Evolutionary conservation across 108 stramenopile species (phyloP).

Genomic region (Cafeteria roenbergensis): DNA sequence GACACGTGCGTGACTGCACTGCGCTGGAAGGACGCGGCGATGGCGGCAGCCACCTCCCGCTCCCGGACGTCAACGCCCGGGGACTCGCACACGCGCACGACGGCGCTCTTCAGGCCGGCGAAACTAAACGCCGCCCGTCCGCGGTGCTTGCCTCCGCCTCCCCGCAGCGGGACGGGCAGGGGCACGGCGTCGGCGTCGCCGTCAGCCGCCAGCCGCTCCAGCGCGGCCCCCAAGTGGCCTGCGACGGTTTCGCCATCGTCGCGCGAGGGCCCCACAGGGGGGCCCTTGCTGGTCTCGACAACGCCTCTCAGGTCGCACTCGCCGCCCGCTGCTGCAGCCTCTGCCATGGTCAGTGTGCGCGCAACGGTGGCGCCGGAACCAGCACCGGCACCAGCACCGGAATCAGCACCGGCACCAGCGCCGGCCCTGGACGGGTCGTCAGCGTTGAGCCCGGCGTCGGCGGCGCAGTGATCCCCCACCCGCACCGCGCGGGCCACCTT

Average conservation of each 20-base stretch:
- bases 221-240: background rate
- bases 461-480: no score
- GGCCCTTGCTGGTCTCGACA: no score
- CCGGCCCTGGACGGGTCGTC: no score
- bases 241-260: no score
- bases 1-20: background rate
- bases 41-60: background rate
- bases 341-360: no score
- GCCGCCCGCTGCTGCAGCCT: no score
- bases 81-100: background rate
- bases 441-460: no score
- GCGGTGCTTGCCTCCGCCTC: background rate
- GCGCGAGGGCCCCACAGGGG: no score
- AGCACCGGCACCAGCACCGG: no score
- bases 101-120: background rate
- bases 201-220: constrained; percentile 5
- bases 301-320: no score
- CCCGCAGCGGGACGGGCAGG: background rate
- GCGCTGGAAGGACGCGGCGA: background rate
- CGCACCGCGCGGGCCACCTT: constrained; percentile 21
- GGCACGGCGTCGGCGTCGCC: background rate
- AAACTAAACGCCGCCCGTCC: background rate
- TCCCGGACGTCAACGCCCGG: background rate
- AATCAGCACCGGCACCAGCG: no score
- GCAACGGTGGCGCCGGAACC: no score